phyloP scores from a whole-genome alignment of 169 alveolate genomes.

The Theileria annulata region DNA sequence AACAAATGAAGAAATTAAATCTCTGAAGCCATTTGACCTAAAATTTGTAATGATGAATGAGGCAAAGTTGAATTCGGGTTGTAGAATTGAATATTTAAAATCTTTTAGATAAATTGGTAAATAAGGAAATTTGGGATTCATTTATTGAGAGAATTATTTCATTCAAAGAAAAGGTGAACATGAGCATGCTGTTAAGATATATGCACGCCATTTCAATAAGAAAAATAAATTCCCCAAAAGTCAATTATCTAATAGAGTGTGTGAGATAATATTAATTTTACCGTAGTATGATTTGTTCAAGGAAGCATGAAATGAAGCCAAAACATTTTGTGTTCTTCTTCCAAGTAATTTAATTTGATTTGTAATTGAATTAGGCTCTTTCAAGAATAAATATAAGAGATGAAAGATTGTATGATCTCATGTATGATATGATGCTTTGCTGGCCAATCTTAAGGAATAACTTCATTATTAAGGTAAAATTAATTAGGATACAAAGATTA shows the following conservation, averaged over 20 bases:
- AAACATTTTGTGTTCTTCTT: conserved; percentile 76
- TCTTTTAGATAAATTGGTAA: background rate
- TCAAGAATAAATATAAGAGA: conserved; percentile 68
- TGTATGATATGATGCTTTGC: conserved; percentile 75
- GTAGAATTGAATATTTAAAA: conserved; percentile 3
- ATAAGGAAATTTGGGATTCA: conserved; percentile 43
- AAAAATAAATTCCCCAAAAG: conserved; percentile 16
- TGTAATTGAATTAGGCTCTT: conserved; percentile 37
- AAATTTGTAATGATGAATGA: conserved; percentile 67
- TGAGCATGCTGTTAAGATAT: conserved; percentile 69
- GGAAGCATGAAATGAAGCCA: conserved; percentile 77
- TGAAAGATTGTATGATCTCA: conserved; percentile 67
- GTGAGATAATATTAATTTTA: conserved; percentile 31
- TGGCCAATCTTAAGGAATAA: conserved; percentile 79
- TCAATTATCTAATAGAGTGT: conserved; percentile 59
- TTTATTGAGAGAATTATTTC: conserved; percentile 52
- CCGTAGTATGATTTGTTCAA: conserved; percentile 55
- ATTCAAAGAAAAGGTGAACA: conserved; percentile 49
- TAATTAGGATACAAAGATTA: background rate
- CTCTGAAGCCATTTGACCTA: conserved; percentile 44
- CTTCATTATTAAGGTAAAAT: conserved; percentile 64
- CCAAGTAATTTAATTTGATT: conserved; percentile 53
- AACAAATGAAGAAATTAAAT: conserved; percentile 21
- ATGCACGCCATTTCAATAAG: conserved; percentile 69
- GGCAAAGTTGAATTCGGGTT: conserved; percentile 12